Evolutionary conservation across 495 filamentous ascomycete species (phyloP).

Genomic region (Pyrenula aspistea): DNA sequence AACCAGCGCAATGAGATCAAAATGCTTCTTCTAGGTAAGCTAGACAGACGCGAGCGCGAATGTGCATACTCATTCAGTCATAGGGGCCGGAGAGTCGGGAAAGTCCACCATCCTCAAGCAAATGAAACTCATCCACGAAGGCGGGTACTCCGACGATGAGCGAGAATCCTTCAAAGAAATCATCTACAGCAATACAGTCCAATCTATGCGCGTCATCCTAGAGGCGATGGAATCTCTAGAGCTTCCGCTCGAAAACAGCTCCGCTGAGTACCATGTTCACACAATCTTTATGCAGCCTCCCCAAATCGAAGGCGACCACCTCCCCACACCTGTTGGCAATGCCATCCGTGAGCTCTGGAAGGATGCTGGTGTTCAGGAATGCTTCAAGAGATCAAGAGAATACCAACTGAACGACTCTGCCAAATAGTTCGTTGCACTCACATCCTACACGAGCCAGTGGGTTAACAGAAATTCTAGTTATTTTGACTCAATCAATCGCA

Average conservation of each 20-base stretch:
- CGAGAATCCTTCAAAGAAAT: constrained; percentile 72
- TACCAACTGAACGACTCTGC: constrained; percentile 98
- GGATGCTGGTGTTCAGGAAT: constrained; percentile 89
- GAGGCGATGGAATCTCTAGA: constrained; percentile 94
- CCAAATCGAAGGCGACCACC: constrained; percentile 88
- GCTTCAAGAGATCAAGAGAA: constrained; percentile 87
- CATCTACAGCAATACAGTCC: constrained; percentile 96
- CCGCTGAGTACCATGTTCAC: constrained; percentile 87
- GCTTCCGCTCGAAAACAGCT: constrained; percentile 73
- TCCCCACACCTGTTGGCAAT: constrained; percentile 87
- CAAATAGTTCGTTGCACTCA: constrained; percentile 70
- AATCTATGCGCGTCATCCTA: constrained; percentile 91
- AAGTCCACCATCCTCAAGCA: constrained; percentile 99
- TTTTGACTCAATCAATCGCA: constrained; percentile 90
- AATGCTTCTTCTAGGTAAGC: constrained; percentile 93
- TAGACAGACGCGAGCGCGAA: constrained; percentile 1
- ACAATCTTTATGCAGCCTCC: constrained; percentile 93
- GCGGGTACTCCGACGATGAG: constrained; percentile 44
- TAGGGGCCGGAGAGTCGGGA: constrained; percentile 98
- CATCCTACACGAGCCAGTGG: not conserved
- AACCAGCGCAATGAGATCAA: constrained; percentile 97
- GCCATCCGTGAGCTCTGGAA: constrained; percentile 91
- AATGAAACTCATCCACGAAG: constrained; percentile 67
- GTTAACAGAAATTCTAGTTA: constrained; percentile 47
- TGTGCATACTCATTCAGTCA: not conserved